Conservation (phyloP, 371 early-diverging fungal genomes). For the Syncephalastrum monosporum region DNA sequence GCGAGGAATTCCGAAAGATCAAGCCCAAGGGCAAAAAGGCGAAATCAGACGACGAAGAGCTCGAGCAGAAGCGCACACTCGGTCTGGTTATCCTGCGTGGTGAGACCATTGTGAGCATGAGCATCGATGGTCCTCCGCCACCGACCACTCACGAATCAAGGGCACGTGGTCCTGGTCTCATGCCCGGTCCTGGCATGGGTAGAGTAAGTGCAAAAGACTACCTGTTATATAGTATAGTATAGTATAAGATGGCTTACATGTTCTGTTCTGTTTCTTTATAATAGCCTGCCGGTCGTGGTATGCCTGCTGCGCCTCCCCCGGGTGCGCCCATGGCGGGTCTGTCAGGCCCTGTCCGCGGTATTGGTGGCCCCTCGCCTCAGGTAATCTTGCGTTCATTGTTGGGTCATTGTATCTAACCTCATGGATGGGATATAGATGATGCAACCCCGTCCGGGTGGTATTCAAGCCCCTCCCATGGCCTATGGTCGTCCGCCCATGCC, state of each 20-base stretch:
- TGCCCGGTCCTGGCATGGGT: constrained; percentile 75
- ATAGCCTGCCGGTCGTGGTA: constrained; percentile 88
- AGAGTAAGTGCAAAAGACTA: constrained; percentile 31
- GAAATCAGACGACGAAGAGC: constrained; percentile 46
- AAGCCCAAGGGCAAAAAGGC: constrained; percentile 63
- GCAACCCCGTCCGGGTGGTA: constrained; percentile 62
- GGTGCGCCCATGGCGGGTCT: constrained; percentile 64
- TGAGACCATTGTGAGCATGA: constrained; percentile 89
- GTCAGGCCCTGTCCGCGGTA: constrained; percentile 87
- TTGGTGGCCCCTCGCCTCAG: constrained; percentile 89
- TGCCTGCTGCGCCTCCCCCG: constrained; percentile 77
- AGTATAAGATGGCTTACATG: too few species aligned
- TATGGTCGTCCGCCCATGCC: constrained; percentile 71
- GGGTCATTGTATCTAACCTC: neutral
- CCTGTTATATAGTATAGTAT: neutral
- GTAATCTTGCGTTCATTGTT: constrained; percentile 23
- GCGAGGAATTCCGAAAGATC: constrained; percentile 94
- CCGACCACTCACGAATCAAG: constrained; percentile 61
- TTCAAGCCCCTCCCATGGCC: constrained; percentile 68
- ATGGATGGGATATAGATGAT: constrained; percentile 49
- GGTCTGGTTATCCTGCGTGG: constrained; percentile 95
- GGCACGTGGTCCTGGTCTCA: constrained; percentile 47
- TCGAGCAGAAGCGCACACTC: constrained; percentile 83
- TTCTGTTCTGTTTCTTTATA: neutral
- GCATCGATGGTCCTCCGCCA: constrained; percentile 93